Conservation (phyloP, 2,329 filamentous ascomycete species). For the Fusarium sp. region DNA sequence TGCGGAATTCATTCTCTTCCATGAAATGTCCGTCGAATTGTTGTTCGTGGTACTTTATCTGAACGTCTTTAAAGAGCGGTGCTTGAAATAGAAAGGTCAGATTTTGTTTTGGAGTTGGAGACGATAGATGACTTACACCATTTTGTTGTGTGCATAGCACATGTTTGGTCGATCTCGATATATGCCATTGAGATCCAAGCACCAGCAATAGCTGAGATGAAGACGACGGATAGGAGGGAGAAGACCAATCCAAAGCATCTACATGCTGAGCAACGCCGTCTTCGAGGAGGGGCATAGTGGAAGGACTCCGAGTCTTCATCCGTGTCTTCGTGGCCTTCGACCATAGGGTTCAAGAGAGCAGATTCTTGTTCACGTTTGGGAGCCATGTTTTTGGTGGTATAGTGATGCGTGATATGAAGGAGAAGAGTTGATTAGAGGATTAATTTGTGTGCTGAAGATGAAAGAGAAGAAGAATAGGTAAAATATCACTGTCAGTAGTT, state of each 20-base stretch:
- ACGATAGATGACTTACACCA: constrained; percentile 52
- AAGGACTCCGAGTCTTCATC: constrained; percentile 40
- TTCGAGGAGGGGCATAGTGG: constrained; percentile 30
- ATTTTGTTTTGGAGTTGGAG: rapidly evolving
- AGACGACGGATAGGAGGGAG: constrained; percentile 12
- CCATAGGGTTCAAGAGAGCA: constrained; percentile 30
- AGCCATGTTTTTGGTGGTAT: constrained; percentile 27
- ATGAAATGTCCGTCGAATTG: constrained; percentile 70
- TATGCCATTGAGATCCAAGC: constrained; percentile 43
- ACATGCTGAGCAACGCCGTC: constrained; percentile 30
- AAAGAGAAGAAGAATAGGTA: constrained; percentile 1
- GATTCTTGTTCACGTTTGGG: constrained; percentile 44
- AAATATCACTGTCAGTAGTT: neutral
- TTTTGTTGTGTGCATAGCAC: constrained; percentile 51
- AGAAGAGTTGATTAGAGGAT: neutral
- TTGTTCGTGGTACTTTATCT: constrained; percentile 51
- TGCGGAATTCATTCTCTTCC: constrained; percentile 66
- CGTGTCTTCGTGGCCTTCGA: constrained; percentile 30
- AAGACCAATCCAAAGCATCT: constrained; percentile 31
- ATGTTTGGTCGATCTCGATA: constrained; percentile 43
- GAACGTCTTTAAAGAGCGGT: constrained; percentile 53
- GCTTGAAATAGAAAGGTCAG: constrained; percentile 41
- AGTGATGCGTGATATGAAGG: neutral
- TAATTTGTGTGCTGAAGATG: neutral
- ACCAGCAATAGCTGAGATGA: constrained; percentile 36